Base-by-base conservation (phyloP, 2,329 filamentous ascomycete genomes). In the Fusarium sp. region DNA sequence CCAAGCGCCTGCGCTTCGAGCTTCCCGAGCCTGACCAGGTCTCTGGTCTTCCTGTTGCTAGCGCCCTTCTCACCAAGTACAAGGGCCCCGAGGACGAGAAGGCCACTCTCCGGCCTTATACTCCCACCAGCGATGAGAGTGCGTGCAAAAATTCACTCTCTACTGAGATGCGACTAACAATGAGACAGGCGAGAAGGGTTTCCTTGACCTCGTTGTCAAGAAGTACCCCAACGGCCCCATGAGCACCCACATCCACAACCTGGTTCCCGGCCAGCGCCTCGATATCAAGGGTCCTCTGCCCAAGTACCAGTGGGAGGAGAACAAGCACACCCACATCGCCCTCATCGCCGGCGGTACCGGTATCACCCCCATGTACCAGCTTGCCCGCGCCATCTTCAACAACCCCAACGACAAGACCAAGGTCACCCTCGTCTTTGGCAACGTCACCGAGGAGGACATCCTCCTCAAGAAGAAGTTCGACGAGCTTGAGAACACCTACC, bases 341-440 rank as follows among this genome's bases (percentile, higher is more conserved):
- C 88, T 96, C 75, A 90, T 99, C 73, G 95, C 96, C n/a, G 97
- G 97, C 79, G 97, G 97, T 75, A 98, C 97, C 9, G 97, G 97
- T 71, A 97, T 99, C 84, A 97, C 97, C 12, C 97, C 97, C 77
- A 98, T 98, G 96, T 98, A 94, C 89, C 97, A 99, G 88, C 91
- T 99, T 54, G 88, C 91, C 75, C 94, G 94, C 72, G 90, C 92
- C 81, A 98, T 99, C 86, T 97, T 98, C 91, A 94, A 93, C 85
- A 97, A 98, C 90, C 95, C 96, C 70, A 90, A 94, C 50, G 97
- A 99, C 87, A 95, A 97, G 90, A 99, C 97, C 79, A 97, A 98
- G 88, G 95, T 99, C 47, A 98, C 96, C 7, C 91, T 99, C 35
- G 90, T 99, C 40, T 98, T 96, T 81, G 97, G 95, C 77, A 99